Percentiles rank a stretch among this genome's conserved stretches.
Conservation (phyloP, 1,284 basidiomycete genomes). For the Malassezia obtusa region DNA sequence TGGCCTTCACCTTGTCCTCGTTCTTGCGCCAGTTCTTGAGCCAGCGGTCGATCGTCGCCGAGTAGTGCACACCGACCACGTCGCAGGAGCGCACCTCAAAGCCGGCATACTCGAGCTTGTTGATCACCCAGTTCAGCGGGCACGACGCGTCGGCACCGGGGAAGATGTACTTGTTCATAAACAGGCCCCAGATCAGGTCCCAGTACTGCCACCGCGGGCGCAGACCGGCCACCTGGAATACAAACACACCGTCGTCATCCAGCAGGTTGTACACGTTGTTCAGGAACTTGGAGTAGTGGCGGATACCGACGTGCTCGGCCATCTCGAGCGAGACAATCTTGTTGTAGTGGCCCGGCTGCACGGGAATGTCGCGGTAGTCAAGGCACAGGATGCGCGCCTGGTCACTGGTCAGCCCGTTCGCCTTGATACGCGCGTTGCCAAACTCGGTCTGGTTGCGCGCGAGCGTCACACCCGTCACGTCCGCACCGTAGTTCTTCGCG, state of each 20-base stretch:
- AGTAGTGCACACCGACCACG: constrained; percentile 69
- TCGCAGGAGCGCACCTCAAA: constrained; percentile 96
- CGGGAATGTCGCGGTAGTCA: constrained; percentile 88
- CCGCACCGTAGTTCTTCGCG: constrained; percentile 89
- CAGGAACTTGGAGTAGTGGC: constrained; percentile 81
- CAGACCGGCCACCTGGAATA: constrained; percentile 91
- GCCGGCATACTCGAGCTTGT: constrained; percentile 68
- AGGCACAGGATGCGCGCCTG: constrained; percentile 84
- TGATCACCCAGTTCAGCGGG: constrained; percentile 89
- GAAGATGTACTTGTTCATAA: constrained; percentile 59
- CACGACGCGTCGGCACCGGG: constrained; percentile 78
- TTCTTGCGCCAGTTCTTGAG: constrained; percentile 49
- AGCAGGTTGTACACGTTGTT: constrained; percentile 83
- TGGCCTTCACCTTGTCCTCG: constrained; percentile 72
- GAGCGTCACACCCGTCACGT: constrained; percentile 90
- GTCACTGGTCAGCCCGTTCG: constrained; percentile 65
- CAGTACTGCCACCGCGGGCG: constrained; percentile 93
- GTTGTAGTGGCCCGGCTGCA: constrained; percentile 65
- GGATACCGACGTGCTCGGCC: constrained; percentile 88
- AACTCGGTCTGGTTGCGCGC: constrained; percentile 83
- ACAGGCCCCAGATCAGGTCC: constrained; percentile 77
- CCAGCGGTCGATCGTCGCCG: constrained; percentile 68
- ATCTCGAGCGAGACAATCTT: constrained; percentile 97
- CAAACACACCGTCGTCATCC: constrained; percentile 85
- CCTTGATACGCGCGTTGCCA: constrained; percentile 73